A percentile compares a stretch with the other conserved stretches of the same genome.
Evolutionary conservation across 2,329 filamentous ascomycete species (phyloP).

Genomic region (Tetracladium maxilliforme): DNA sequence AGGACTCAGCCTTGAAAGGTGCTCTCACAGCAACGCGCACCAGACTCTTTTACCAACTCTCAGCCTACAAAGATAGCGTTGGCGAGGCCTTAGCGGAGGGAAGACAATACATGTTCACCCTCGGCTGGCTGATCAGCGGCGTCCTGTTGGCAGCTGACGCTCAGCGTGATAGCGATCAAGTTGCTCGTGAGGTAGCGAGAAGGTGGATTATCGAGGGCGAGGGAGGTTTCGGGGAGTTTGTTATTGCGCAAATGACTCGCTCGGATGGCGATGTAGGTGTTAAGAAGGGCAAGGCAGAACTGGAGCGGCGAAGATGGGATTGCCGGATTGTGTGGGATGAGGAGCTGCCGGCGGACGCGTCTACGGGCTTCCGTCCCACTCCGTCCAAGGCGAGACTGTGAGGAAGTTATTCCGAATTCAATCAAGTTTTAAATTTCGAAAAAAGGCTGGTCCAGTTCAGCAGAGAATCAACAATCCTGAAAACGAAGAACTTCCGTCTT

Average conservation of each 20-base stretch:
- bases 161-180: conserved; percentile 13
- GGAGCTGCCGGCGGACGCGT: conserved; percentile 9
- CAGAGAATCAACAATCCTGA: too few species aligned
- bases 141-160: conserved; percentile 20
- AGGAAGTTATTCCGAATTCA: too few species aligned
- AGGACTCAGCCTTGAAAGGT: conserved; percentile 3
- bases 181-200: conserved; percentile 17
- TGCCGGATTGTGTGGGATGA: conserved; percentile 15
- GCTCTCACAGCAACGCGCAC: conserved; percentile 1
- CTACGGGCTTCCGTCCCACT: conserved; percentile 6
- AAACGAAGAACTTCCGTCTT: too few species aligned
- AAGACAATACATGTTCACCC: conserved; percentile 15
- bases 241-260: conserved; percentile 11
- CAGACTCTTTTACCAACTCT: background rate
- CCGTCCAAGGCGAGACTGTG: too few species aligned
- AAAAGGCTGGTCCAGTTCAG: too few species aligned
- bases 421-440: too few species aligned
- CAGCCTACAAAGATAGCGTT: conserved; percentile 4
- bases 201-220: conserved; percentile 18
- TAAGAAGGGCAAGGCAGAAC: conserved; percentile 1
- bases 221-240: conserved; percentile 14
- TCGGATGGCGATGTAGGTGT: conserved; percentile 1
- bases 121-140: conserved; percentile 19
- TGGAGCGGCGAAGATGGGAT: conserved; percentile 11
- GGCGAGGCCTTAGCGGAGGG: conserved; percentile 10